Evolutionary conservation across 306 rosid species (phyloP).

Genomic region (Rosa lucieae): DNA sequence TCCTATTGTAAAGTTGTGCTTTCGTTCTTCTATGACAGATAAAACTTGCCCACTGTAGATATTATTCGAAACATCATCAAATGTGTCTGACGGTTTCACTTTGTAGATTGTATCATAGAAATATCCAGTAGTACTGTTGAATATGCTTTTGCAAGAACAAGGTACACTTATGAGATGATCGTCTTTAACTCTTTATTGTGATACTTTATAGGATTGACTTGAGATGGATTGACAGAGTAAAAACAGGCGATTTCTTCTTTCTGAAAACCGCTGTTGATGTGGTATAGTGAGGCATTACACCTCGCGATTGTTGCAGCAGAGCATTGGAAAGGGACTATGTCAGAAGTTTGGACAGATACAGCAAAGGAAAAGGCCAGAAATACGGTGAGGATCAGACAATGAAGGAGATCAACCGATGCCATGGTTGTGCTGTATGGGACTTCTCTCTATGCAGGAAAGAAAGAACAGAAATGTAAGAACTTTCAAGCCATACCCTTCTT

Average conservation of each 20-base stretch:
- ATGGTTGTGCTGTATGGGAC: constrained; percentile 40
- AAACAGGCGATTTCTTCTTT: constrained; percentile 38
- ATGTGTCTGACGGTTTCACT: constrained; percentile 35
- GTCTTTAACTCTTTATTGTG: constrained; percentile 13
- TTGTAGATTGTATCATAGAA: constrained; percentile 53
- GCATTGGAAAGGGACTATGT: constrained; percentile 48
- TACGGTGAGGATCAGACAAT: constrained; percentile 32
- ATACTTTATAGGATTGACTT: constrained; percentile 36
- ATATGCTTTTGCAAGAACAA: constrained; percentile 54
- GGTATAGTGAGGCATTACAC: constrained; percentile 71
- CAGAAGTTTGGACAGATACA: constrained; percentile 7
- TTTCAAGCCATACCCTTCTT: constrained; percentile 6
- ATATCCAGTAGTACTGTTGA: constrained; percentile 42
- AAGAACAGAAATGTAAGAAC: constrained; percentile 6
- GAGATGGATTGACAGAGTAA: constrained; percentile 45
- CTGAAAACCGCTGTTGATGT: constrained; percentile 20
- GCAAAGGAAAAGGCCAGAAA: constrained; percentile 13
- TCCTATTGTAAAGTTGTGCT: background rate
- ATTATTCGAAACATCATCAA: constrained; percentile 22
- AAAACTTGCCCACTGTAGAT: constrained; percentile 64
- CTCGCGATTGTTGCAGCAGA: constrained; percentile 30
- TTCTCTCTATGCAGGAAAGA: constrained; percentile 28
- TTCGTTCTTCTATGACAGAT: constrained; percentile 9
- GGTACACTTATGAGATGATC: constrained; percentile 64
- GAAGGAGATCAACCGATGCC: constrained; percentile 43